A percentile compares a stretch with the other conserved stretches of the same genome.
Evolutionary conservation across 1,139 yeast genomes (phyloP).

Genomic region (Yamadazyma blattariae): DNA sequence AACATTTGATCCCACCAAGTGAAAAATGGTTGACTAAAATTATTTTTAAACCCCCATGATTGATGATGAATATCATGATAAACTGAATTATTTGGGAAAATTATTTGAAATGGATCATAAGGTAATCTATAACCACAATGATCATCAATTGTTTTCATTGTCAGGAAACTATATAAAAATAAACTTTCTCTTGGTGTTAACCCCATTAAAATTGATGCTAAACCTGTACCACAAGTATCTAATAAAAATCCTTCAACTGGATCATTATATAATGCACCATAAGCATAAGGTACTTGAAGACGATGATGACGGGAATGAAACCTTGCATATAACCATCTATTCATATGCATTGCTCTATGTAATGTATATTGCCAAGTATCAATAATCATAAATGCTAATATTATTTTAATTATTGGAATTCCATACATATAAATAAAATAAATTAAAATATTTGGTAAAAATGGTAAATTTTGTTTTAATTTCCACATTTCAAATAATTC

Average conservation of each 20-base stretch:
- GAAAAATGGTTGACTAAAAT: constrained; percentile 96
- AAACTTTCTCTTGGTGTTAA: constrained; percentile 76
- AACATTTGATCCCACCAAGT: constrained; percentile 82
- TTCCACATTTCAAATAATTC: constrained; percentile 72
- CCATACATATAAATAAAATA: constrained; percentile 58
- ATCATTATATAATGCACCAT: constrained; percentile 92
- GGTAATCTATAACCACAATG: constrained; percentile 96
- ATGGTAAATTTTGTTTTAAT: constrained; percentile 32
- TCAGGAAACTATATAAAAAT: constrained; percentile 76
- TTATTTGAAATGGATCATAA: constrained; percentile 78
- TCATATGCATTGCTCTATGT: constrained; percentile 85
- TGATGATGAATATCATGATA: constrained; percentile 98
- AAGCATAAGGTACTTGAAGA: constrained; percentile 93
- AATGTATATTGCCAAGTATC: constrained; percentile 95
- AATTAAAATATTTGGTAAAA: constrained; percentile 43
- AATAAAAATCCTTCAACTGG: constrained; percentile 90
- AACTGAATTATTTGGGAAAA: constrained; percentile 93
- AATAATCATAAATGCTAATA: constrained; percentile 66
- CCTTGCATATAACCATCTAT: constrained; percentile 67
- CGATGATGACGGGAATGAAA: constrained; percentile 95
- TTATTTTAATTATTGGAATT: constrained; percentile 53
- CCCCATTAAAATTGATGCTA: constrained; percentile 63
- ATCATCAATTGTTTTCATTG: constrained; percentile 95
- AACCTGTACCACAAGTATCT: constrained; percentile 90
- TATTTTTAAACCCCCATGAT: constrained; percentile 88